These are phyloP conservation scores for Fusarium fujikuroi DNA, from an alignment of 2,329 filamentous ascomycete genomes.

Conservation along the genomic window DNA sequence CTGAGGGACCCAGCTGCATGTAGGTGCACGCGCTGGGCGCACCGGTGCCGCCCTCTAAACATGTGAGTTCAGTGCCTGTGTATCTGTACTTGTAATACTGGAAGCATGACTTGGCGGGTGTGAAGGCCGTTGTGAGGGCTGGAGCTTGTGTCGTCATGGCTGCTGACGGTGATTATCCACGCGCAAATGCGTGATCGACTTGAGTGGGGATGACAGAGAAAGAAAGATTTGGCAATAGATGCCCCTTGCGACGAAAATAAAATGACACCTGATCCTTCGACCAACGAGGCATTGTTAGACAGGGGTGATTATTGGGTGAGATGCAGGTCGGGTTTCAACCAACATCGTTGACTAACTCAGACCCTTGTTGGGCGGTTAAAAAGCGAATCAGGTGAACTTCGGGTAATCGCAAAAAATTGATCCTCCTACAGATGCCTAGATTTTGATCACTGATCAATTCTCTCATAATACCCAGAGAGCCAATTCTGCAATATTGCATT, in stretches of 20 bases:
- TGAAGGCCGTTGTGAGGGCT: constrained; percentile 7
- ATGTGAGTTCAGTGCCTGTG: neutral
- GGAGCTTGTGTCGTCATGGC: neutral
- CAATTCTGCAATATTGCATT: neutral
- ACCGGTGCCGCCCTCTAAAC: neutral
- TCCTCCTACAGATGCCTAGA: accelerated
- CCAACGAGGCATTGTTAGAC: neutral
- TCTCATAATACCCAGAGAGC: accelerated
- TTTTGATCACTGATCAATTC: neutral
- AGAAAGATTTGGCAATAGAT: neutral
- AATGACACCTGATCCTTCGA: neutral
- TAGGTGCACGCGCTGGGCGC: neutral
- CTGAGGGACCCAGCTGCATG: neutral
- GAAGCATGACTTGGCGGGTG: neutral
- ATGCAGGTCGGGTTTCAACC: neutral
- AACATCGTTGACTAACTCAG: neutral
- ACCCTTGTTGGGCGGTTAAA: neutral
- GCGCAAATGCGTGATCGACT: neutral
- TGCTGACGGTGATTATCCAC: neutral
- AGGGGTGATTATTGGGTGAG: neutral
- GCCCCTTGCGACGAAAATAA: neutral
- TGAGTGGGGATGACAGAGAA: neutral
- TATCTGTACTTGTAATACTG: constrained; percentile 14
- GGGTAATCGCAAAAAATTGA: neutral
- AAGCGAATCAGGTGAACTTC: neutral